Conservation (phyloP, 2,329 filamentous ascomycete species). For the Fusarium floridanum region DNA sequence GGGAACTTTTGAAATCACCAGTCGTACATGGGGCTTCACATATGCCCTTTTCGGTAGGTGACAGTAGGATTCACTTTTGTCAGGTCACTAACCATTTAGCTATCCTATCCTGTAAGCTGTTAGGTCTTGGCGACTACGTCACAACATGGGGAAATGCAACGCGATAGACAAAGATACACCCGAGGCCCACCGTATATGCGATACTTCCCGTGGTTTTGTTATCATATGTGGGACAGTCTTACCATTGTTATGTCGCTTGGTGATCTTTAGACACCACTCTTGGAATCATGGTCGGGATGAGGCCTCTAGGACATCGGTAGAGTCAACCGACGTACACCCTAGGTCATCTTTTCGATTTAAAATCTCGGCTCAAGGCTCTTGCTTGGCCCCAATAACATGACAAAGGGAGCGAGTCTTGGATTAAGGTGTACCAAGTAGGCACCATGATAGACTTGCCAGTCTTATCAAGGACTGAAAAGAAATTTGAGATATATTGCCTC, state of each 20-base stretch:
- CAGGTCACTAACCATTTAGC: conserved; percentile 12
- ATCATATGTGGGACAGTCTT: conserved; percentile 3
- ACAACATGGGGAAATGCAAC: conserved; percentile 1
- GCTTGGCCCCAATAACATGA: not conserved
- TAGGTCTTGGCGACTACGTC: not conserved
- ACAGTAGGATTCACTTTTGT: not conserved
- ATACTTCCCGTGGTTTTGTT: not conserved
- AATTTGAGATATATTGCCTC: not conserved
- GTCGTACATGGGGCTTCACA: conserved; percentile 19
- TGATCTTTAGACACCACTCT: not conserved
- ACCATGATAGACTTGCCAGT: not conserved
- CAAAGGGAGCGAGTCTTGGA: not conserved
- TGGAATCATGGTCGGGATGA: not conserved
- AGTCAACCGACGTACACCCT: not conserved
- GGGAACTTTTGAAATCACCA: conserved; percentile 30
- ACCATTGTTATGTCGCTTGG: not conserved
- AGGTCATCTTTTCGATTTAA: not conserved
- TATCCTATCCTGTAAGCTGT: not conserved
- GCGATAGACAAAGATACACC: not conserved
- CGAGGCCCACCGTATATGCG: not conserved
- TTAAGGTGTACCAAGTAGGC: not conserved
- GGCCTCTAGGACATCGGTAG: not conserved
- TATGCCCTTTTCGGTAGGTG: conserved; percentile 34
- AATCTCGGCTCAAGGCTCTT: not conserved
- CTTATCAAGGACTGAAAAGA: not conserved